These are phyloP conservation scores for Graphilbum fragrans DNA, from an alignment of 2,329 filamentous ascomycete genomes.

Conservation along the genomic window DNA sequence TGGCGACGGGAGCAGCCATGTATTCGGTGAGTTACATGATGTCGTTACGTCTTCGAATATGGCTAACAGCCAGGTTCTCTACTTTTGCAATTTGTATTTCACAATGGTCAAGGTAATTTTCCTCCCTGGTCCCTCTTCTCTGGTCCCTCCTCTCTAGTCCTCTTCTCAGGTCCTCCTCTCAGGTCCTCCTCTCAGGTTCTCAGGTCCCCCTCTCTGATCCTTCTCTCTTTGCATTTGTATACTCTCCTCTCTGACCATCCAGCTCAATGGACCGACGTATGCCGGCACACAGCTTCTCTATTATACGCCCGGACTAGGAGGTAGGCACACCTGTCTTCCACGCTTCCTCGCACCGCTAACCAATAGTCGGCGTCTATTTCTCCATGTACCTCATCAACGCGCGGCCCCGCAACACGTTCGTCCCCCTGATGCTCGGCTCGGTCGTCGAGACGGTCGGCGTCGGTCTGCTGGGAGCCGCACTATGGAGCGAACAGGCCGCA, in stretches of 20 bases:
- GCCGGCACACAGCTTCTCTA: conserved; percentile 48
- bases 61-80: background rate
- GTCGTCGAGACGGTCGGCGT: conserved; percentile 46
- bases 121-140: background rate
- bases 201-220: too few species aligned
- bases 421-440: conserved; percentile 42
- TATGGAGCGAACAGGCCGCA: conserved; percentile 27
- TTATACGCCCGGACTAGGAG: conserved; percentile 50
- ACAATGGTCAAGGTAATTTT: conserved; percentile 15
- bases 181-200: too few species aligned
- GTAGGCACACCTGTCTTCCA: conserved; percentile 20
- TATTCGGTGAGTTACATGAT: conserved; percentile 32
- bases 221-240: too few species aligned
- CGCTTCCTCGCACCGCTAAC: background rate
- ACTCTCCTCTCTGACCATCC: background rate
- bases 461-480: conserved; percentile 43
- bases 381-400: conserved; percentile 48
- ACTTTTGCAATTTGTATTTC: conserved; percentile 5
- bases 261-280: conserved; percentile 23
- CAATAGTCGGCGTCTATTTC: conserved; percentile 37
- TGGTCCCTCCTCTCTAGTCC: too few species aligned
- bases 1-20: conserved; percentile 44
- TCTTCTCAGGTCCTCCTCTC: too few species aligned
- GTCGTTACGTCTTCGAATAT: background rate
- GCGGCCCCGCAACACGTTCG: conserved; percentile 50